Evolutionary conservation across 306 rosid genomes (phyloP), one percentile per base, ranked within the genome.

Genomic region (Vigna trinervia): DNA sequence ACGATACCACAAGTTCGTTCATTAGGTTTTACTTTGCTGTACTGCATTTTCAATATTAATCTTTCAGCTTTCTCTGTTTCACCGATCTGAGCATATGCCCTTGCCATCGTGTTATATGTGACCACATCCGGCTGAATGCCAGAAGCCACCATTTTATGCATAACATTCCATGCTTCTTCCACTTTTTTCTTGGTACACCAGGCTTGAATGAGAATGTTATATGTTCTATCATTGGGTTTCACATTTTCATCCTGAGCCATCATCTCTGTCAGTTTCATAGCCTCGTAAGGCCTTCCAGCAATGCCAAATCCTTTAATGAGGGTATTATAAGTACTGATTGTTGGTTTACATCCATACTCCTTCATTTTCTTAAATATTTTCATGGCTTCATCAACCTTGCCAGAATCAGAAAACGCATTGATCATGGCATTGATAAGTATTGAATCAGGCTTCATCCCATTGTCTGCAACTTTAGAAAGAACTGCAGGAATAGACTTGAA

Each of bases 1-100:
- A 95, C 83, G 82, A 90, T 92, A 52, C 97, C 97, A 57, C 97
- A 95, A 17, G 97, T 95, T 77, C 98, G 86, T 84, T 92, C 96
- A 30, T 92, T 92, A 71, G 97, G 98, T 28, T 48, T 56, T 34
- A 86, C 88, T 70, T 87, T 86, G 61, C 86, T 79, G 74, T 76
- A 78, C 81, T 74, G 86, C 97, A 94, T 94, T 83, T 88, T 94
- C 67, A 79, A 64, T 71, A 92, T 85, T 84, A 90, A 75, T 75
- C 86, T 80, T 82, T 94, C 96, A 48, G 97, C 98, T 64, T 66
- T 80, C 19, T 69, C 79, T 38, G 93, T 85, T 86, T 92, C 93
- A 59, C 96, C 92, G 54, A 71, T 83, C 90, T 92, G 95, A 30
- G 96, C 95, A 89, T 89, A 90, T 57, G 98, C 97, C 82, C 90